A percentile compares a stretch with the other conserved stretches of the same genome.
phyloP scores from a whole-genome alignment of 1,284 basidiomycete genomes.

The Marasmius oreades region DNA sequence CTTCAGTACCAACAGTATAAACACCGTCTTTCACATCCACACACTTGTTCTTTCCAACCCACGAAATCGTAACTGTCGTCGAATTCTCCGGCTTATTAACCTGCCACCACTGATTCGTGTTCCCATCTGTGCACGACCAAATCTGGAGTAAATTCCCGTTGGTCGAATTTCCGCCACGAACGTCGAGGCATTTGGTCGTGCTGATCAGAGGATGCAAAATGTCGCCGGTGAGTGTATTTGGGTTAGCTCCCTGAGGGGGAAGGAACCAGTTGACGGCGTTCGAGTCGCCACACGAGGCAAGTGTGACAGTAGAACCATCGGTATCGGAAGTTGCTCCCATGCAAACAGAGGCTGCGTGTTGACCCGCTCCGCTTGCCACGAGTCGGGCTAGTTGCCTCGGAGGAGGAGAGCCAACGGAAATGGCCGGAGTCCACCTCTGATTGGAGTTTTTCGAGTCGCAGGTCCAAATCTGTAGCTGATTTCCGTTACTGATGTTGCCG shows the following conservation, averaged over 20 bases:
- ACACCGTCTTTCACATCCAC: background rate
- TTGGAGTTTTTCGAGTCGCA: background rate
- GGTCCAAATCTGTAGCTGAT: constrained; percentile 1
- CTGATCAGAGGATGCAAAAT: background rate
- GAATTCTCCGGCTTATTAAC: background rate
- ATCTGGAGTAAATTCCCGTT: constrained; percentile 14
- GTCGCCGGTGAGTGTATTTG: too few relatives aligned
- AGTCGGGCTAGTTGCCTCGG: background rate
- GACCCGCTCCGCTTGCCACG: background rate
- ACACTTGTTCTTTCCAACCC: background rate
- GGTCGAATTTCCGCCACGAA: constrained; percentile 10
- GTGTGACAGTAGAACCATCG: background rate
- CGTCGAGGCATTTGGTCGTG: constrained; percentile 13
- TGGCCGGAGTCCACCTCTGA: background rate
- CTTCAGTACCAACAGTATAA: background rate
- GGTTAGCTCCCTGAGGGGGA: background rate
- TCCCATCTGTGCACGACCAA: constrained; percentile 10
- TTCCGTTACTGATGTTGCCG: constrained; percentile 2
- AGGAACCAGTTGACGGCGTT: background rate
- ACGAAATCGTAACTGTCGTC: background rate
- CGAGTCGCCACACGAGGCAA: background rate
- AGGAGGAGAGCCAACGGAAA: background rate
- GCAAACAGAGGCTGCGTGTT: background rate
- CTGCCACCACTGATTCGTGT: background rate
- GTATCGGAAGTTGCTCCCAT: background rate